Base-by-base conservation (phyloP, 2,329 filamentous ascomycete genomes). In the Didymella pomorum region DNA sequence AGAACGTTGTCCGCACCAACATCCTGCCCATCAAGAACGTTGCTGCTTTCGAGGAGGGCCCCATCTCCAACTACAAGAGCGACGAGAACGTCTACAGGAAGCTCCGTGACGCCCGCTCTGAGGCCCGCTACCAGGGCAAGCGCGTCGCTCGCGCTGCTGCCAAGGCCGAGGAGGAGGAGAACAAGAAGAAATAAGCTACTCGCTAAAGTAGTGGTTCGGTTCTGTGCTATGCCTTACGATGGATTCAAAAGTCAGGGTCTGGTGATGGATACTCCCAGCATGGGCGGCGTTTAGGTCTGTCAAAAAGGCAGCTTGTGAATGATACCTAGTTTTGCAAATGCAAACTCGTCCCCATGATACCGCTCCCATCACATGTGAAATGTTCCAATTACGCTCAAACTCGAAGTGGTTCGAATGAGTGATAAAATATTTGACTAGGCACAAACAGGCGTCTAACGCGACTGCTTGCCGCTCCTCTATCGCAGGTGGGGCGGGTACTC, bases 81-180 rank as follows among this genome's bases (percentile, higher is more conserved):
- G 90, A 93, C 84, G 90, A 93, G 82, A 90, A 89, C 81, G 95
- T 93, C 67, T 98, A 91, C 89, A 85, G 85, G 79, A 89, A 87
- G 77, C 88, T 99, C 79, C 91, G 95, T 81, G 84, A 90, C 72
- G 88, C 91, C 71, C 89, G 95, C 82, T 88, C 87, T 80, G 91
- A 96, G 78, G 88, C 90, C 76, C 90, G 93, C 80, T 84, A 90
- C 77, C 81, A 86, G 68, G 95, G 95, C 82, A 86, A 86, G 77
- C 89, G 93, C 80, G 93, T 96, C 87, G 98, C 98, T 93, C 89
- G 95, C 78, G 89, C 86, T 74, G 91, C 89, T 86, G 91, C 92
- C 76, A 94, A 90, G 85, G 90, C 89, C 74, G 91, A 93, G 79
- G 91, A 90, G 78, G 90, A 90, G 79, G 84, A 84, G 77, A 77